These are phyloP conservation scores for Grammothele lineata DNA, from an alignment of 768 basidiomycete species.

Conservation along the genomic window DNA sequence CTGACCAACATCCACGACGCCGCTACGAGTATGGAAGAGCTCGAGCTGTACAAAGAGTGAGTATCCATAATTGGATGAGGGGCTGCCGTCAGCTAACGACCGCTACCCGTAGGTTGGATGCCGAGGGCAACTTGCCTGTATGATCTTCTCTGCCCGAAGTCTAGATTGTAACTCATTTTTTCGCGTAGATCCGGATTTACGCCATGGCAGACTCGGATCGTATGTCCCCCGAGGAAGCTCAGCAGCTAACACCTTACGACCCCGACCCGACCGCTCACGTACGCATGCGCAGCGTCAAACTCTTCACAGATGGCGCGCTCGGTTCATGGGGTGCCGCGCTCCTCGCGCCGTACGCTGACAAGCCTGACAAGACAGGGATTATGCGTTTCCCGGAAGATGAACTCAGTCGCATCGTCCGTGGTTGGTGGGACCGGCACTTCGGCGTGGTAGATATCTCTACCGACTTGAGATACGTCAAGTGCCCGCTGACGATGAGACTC, in stretches of 20 bases:
- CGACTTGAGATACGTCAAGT: no score
- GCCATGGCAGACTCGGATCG: constrained; percentile 39
- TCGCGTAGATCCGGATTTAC: constrained; percentile 30
- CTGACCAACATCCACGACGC: constrained; percentile 91
- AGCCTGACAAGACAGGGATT: constrained; percentile 65
- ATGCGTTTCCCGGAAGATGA: constrained; percentile 55
- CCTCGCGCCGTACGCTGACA: constrained; percentile 78
- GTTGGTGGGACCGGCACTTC: constrained; percentile 72
- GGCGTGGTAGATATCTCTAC: no score
- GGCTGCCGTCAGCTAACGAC: no score
- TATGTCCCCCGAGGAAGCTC: constrained; percentile 21
- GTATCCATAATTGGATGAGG: no score
- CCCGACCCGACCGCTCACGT: constrained; percentile 24
- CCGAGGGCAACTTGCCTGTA: constrained; percentile 64
- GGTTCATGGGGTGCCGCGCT: constrained; percentile 93
- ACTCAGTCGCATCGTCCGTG: constrained; percentile 49
- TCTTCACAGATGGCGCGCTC: constrained; percentile 82
- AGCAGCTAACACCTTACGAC: constrained; percentile 27
- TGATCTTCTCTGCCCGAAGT: constrained; percentile 20
- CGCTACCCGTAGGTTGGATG: constrained; percentile 68
- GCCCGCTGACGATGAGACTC: no score
- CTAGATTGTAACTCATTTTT: background rate
- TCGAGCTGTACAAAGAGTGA: constrained; percentile 65
- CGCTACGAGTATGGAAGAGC: constrained; percentile 39
- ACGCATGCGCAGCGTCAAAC: constrained; percentile 57